Conservation (phyloP, 352 stramenopile species). For the Phytopythium vexans region DNA sequence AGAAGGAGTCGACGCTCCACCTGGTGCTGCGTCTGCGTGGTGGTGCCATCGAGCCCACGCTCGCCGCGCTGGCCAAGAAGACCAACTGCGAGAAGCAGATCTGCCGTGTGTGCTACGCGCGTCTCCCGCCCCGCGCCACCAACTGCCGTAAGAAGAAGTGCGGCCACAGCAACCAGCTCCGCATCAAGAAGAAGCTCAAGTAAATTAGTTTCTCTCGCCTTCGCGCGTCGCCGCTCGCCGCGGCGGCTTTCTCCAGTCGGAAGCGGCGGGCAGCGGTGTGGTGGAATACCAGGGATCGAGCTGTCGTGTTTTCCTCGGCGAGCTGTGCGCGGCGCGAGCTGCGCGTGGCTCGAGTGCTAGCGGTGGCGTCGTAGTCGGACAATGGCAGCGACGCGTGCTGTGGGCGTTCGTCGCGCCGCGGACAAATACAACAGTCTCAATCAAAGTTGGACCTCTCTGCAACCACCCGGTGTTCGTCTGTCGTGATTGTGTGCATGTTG, state of each 20-base stretch:
- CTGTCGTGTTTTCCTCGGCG: no score
- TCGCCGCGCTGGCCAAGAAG: constrained; percentile 98
- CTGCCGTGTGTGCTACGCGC: constrained; percentile 99
- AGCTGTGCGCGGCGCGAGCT: no score
- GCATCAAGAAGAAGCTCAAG: constrained; percentile 99
- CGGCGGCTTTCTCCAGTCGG: background rate
- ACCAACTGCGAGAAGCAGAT: constrained; percentile 99
- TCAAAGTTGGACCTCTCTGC: constrained; percentile 9
- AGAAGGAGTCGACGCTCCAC: constrained; percentile 97
- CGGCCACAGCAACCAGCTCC: constrained; percentile 99
- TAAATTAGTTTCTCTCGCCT: constrained; percentile 63
- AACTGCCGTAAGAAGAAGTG: constrained; percentile 99
- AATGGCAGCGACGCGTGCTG: background rate
- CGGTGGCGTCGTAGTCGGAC: background rate
- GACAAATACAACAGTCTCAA: constrained; percentile 8
- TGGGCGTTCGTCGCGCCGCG: background rate
- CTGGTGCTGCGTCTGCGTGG: constrained; percentile 94
- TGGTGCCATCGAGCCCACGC: constrained; percentile 95
- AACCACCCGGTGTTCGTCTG: background rate
- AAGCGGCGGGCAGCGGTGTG: background rate
- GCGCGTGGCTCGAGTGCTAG: no score
- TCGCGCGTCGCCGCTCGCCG: background rate
- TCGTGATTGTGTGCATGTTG: background rate
- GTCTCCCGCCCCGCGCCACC: constrained; percentile 97
- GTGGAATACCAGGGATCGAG: background rate